These are phyloP conservation scores for Apiotrichum laibachii DNA, from an alignment of 1,284 basidiomycete genomes.

Conservation along the genomic window DNA sequence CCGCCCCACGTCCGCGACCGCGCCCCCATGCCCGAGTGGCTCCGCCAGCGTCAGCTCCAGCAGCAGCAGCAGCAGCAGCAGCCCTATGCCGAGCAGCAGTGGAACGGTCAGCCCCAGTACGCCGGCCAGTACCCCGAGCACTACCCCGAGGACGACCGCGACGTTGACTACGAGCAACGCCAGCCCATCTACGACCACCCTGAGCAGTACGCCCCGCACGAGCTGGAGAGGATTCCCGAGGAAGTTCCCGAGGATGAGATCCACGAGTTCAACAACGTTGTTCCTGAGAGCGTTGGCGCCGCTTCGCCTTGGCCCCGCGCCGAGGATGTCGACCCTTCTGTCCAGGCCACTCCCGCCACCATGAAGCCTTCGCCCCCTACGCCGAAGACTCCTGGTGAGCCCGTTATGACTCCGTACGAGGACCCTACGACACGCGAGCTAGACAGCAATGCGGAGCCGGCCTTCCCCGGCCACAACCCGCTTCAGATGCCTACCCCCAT, in stretches of 20 bases:
- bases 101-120: not conserved
- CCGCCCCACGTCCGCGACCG: constrained; percentile 10
- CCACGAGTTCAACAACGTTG: not conserved
- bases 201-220: no score
- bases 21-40: not conserved
- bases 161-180: not conserved
- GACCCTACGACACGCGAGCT: not conserved
- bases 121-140: not conserved
- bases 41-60: not conserved
- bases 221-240: no score
- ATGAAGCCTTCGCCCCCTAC: not conserved
- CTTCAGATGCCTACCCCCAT: constrained; percentile 24
- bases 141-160: not conserved
- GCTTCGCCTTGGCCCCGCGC: not conserved
- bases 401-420: not conserved
- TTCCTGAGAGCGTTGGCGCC: not conserved
- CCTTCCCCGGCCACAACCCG: constrained; percentile 18
- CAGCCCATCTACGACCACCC: not conserved
- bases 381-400: not conserved
- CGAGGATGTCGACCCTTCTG: not conserved
- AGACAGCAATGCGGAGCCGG: not conserved
- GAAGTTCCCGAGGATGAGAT: not conserved
- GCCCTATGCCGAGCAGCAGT: not conserved
- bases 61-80: not conserved
- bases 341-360: not conserved